Evolutionary conservation across 78 protist species (phyloP), one percentile per base, ranked within the genome.

Genomic region (Dictyostelium brefeldianum): DNA sequence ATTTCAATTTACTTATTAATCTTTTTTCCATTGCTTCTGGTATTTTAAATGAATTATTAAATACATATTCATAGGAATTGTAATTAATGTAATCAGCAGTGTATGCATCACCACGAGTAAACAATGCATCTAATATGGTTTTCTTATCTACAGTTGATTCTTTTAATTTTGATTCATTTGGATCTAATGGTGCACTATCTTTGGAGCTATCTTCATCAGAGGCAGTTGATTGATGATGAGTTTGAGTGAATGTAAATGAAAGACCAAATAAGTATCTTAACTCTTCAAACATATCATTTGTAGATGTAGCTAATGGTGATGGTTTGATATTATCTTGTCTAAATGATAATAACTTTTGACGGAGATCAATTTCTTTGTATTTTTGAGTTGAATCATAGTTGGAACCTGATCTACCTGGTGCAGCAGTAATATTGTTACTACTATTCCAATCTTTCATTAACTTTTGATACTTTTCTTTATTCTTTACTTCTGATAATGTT

Each of bases 391-490:
- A 62, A 25, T 62, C 48, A 27, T n/a, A 15, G 29, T 77, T n/a
- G 18, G 1, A 17, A 36, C 41, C 53, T 11, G 57, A 22, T 20
- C 14, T 18, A 41, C 57, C 8, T 22, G 82, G 9, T 22, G 10
- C 1, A 20, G 27, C 14, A 27, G 67, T 18, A 11, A 5, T 31
- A 15, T 27, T 67, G 3, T 20, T 27, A 12, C 15, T 47, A 27
- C 43, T 12, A 17, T 41, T 50, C 93, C 93, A 87, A 9, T 56
- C 84, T 20, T 53, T 65, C 64, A 64, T 31, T 8, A 87, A 41
- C 71, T 78, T 54, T 22, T 43, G 47, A 43, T 57, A 87, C 25
- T 50, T 31, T 43, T 74, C 50, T n/a, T 69, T 74, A 50, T 77
- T 87, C 11, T 11, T 20, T 10, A 6, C 18, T 4, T 59, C 83